Evolutionary conservation across 192 early-diverging fungal species (phyloP).

Genomic region (Coemansia asiatica): DNA sequence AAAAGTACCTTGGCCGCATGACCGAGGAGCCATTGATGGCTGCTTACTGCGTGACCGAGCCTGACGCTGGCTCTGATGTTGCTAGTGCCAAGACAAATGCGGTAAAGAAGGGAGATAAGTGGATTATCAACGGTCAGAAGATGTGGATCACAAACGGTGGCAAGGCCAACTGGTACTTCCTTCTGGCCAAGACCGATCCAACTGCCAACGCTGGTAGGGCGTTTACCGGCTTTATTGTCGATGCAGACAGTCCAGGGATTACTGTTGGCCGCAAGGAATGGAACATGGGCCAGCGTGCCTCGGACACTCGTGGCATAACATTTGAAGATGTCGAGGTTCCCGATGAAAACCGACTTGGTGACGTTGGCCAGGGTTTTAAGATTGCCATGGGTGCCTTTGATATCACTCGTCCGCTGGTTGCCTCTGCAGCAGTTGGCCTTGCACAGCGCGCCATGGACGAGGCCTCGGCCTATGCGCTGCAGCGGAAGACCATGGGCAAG

Average conservation of each 20-base stretch:
- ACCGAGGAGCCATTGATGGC: slow-evolving; percentile 94
- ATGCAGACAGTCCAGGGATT: slow-evolving; percentile 86
- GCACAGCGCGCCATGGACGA: slow-evolving; percentile 92
- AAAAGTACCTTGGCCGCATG: slow-evolving; percentile 97
- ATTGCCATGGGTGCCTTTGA: slow-evolving; percentile 98
- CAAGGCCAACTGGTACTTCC: slow-evolving; percentile 97
- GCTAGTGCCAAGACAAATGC: slow-evolving; percentile 70
- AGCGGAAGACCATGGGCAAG: slow-evolving; percentile 97
- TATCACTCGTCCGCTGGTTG: slow-evolving; percentile 88
- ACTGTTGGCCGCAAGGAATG: slow-evolving; percentile 91
- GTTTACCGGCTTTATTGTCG: slow-evolving; percentile 95
- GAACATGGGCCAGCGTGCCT: slow-evolving; percentile 95
- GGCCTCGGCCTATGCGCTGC: slow-evolving; percentile 81
- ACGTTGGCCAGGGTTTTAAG: slow-evolving; percentile 86
- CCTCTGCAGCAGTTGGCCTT: slow-evolving; percentile 83
- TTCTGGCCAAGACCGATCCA: slow-evolving; percentile 85
- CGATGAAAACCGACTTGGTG: slow-evolving; percentile 73
- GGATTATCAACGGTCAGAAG: slow-evolving; percentile 85
- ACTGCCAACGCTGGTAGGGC: slow-evolving; percentile 77
- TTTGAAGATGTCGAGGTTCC: slow-evolving; percentile 83
- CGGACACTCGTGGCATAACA: slow-evolving; percentile 87
- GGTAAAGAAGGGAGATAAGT: slow-evolving; percentile 75
- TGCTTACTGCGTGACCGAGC: slow-evolving; percentile 86
- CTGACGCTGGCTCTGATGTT: slow-evolving; percentile 75
- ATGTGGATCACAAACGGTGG: slow-evolving; percentile 99